Conservation (phyloP, 345 rosid genomes). For the Litchi chinensis region DNA sequence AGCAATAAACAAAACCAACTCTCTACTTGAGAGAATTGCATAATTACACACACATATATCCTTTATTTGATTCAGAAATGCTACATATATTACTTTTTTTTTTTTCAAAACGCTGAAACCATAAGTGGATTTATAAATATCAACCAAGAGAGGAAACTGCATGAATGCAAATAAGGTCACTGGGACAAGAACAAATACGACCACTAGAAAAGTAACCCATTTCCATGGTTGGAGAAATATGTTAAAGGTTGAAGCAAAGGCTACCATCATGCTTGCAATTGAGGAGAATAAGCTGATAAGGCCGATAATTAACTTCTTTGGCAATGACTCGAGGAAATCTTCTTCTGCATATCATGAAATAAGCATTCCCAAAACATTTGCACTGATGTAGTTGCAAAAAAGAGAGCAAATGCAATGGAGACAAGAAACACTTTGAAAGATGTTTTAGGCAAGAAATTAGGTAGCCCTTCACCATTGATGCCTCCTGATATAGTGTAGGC, state of each 20-base stretch:
- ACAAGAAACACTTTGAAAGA: background rate
- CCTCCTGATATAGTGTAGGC: background rate
- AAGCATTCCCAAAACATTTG: constrained; percentile 6
- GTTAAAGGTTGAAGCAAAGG: background rate
- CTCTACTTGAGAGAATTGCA: no score
- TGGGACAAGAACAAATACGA: background rate
- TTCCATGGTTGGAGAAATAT: background rate
- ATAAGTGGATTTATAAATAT: background rate
- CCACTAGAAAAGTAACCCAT: constrained; percentile 8
- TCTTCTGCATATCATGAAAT: background rate
- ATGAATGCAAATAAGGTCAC: background rate
- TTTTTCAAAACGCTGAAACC: background rate
- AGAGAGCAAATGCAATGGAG: background rate
- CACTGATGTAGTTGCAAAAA: background rate
- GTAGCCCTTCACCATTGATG: background rate
- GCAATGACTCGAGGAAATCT: constrained; percentile 7
- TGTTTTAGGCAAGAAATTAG: background rate
- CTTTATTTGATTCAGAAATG: no score
- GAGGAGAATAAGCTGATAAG: constrained; percentile 11
- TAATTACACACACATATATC: no score
- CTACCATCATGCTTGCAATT: constrained; percentile 12
- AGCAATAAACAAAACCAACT: no score
- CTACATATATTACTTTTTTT: no score
- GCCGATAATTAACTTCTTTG: background rate
- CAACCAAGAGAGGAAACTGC: constrained; percentile 2